Base-by-base conservation (phyloP, 2,329 filamentous ascomycete genomes). In the Sporothrix pseudoabietina region DNA sequence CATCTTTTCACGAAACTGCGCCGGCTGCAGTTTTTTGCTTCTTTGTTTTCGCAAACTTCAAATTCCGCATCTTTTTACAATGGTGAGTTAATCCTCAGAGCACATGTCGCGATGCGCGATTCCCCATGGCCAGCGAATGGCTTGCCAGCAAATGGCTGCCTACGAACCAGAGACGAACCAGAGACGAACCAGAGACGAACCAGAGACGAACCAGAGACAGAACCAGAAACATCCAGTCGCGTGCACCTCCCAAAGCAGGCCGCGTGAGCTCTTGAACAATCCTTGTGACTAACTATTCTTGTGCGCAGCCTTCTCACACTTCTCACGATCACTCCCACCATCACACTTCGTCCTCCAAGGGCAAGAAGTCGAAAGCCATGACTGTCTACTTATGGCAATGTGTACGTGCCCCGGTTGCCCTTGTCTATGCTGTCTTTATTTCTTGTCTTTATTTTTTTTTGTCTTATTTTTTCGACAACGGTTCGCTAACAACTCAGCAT, bases 351-450 rank as follows among this genome's bases (percentile, higher is more conserved):
- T 49, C 71, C 35, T 35, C 35, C 47, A 49, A 49, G 52, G 22
- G 39, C 49, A 19, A 47, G 12, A 68, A 44, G 49, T 57, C 49
- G 35, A 71, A 71, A 16, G 68, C 30, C 32, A 26, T 39, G 32
- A 52, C 35, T 47, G 54, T 68, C 19, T 75, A 74, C 49, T 12
- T 70, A 3, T 75, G 74, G 74, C 22, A 44, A 65, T 75, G 74
- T 55, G 74, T 75, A 72, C 19, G 49, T 72, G 6, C 4, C 39
- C 47, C 32, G 16, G 3, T 22, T 5, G 12, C 1, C 47, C 47
- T 8, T 6, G 9, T 49, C 6, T 63, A 3, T 39, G 19, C 16
- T 47, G 14, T n/a, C 26, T 14, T 26, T 12, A 9, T 54, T 44
- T 19, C 32, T 41, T 30, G 16, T 5, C 22, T 9, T 9, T 26